Conservation (phyloP, 345 rosid genomes). For the Eucalyptus decipiens region DNA sequence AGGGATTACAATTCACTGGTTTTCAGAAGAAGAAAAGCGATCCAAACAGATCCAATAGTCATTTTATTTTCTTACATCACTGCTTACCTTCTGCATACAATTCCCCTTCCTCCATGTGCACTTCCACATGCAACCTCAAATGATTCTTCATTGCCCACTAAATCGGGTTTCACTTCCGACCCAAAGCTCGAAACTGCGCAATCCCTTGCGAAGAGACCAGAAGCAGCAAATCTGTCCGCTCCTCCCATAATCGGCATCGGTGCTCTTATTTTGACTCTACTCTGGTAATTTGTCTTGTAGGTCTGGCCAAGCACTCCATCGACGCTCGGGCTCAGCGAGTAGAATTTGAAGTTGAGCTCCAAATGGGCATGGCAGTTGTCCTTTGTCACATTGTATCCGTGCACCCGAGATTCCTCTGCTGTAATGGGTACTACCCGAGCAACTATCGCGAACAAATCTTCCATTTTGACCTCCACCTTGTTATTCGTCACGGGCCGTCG, state of each 20-base stretch:
- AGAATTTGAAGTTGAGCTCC: conserved; percentile 9
- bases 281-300: neutral
- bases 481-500: neutral
- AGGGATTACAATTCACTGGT: neutral
- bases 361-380: neutral
- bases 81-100: neutral
- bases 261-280: neutral
- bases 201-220: neutral
- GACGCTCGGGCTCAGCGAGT: neutral
- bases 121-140: neutral
- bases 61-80: neutral
- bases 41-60: neutral
- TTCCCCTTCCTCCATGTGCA: neutral
- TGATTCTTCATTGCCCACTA: neutral
- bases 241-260: conserved; percentile 9
- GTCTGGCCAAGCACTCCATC: conserved; percentile 7
- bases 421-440: neutral
- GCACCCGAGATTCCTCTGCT: neutral
- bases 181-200: neutral
- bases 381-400: neutral
- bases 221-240: neutral
- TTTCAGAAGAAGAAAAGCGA: neutral
- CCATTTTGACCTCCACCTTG: neutral
- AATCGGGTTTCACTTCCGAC: neutral
- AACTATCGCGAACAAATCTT: neutral